Evolutionary conservation across 495 filamentous ascomycete species (phyloP), one percentile per base, ranked within the genome.

Genomic region (Xylaria acuta): DNA sequence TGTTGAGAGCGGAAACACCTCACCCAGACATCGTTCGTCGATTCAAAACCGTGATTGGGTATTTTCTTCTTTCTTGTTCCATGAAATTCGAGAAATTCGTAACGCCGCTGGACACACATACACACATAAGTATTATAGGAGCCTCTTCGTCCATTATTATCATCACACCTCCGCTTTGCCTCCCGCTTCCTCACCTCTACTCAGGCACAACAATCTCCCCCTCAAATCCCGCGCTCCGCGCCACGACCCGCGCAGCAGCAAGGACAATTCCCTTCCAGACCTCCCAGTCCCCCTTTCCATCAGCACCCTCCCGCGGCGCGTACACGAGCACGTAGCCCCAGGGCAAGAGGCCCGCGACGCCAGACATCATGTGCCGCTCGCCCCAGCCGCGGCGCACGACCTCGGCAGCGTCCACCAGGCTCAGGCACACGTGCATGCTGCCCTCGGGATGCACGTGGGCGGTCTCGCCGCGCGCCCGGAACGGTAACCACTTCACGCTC

Each of bases 381-480:
- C 71, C 81, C 81, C 81, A 82, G 0, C 80, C 81, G 25, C 38
- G 65, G 11, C 41, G 73, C 69, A 83, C 75, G 30, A 73, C 74
- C 12, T 72, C 71, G 69, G 76, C 69, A 11, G 81, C 81, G 70
- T 83, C 81, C 36, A 30, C 67, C n/a, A 77, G 73, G 47, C 75
- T 74, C 25, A 82, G 74, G 22, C 69, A 73, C 43, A 81, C 62
- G 62, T 83, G 81, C 32, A 71, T 38, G 54, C 75, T 78, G 14
- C 77, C 81, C 59, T 83, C 81, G n/a, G 64, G 43, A 51, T 80
- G 78, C 69, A 79, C 74, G 63, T 83, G 81, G 1, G 73, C 76
- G 22, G 73, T 75, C 73, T 83, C 81, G 3, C 76, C 76, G 20
- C n/a, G 32, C 7, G 75, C 45, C 20, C 53, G 56, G 5, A 70